Conservation (phyloP, 164 flowering plant species). For the Vitis rupestris region DNA sequence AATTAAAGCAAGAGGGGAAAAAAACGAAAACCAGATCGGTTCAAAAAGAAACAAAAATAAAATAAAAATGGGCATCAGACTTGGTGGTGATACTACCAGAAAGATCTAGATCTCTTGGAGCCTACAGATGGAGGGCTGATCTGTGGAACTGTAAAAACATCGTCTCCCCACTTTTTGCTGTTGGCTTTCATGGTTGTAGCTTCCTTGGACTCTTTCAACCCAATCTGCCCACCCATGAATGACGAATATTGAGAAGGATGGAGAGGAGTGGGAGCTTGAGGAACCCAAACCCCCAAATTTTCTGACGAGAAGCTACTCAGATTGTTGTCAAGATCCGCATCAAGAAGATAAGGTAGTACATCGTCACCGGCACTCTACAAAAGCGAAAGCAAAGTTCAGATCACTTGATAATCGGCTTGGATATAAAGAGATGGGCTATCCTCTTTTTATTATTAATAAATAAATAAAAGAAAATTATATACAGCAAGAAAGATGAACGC, state of each 20-base stretch:
- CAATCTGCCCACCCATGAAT: conserved; percentile 13
- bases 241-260: conserved; percentile 10
- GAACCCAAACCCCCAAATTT: conserved; percentile 53
- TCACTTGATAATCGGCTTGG: background rate
- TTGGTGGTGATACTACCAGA: conserved; percentile 26
- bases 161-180: conserved; percentile 42
- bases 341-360: conserved; percentile 26
- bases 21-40: too few relatives aligned
- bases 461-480: background rate
- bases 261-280: conserved; percentile 43
- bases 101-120: conserved; percentile 56
- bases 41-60: too few relatives aligned
- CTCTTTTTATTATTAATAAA: too few relatives aligned
- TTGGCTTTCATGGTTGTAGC: conserved; percentile 17
- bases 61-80: too few relatives aligned
- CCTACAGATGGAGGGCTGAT: conserved; percentile 40
- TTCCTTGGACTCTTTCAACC: conserved; percentile 34
- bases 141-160: conserved; percentile 71
- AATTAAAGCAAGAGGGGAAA: too few relatives aligned
- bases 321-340: conserved; percentile 28
- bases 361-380: conserved; percentile 9
- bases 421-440: too few relatives aligned
- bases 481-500: conserved; percentile 8
- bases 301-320: conserved; percentile 29
- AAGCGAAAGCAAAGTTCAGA: background rate